Base-by-base conservation (phyloP, 345 rosid species). In the Gossypium raimondii region DNA sequence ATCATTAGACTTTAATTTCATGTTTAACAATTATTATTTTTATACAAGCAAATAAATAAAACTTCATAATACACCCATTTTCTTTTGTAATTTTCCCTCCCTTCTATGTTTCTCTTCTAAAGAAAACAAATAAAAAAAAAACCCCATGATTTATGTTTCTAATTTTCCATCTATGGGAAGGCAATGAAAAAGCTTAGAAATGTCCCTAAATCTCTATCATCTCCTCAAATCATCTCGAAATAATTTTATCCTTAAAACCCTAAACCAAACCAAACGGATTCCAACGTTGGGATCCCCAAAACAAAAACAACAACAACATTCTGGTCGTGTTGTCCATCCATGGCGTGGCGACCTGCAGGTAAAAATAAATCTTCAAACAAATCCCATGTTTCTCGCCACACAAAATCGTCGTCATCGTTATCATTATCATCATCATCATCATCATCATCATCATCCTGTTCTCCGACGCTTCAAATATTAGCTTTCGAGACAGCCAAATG, bases 401-500 rank as follows among this genome's bases (percentile, higher is more conserved):
- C 72, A 59, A 71, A 66, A 43, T 17, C 79, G 20, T 10, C 81
- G 53, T 48, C n/a, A n/a, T n/a, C 77, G 0, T 34, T 7, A 34
- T 34, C 41, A 1, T 34, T 34, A 34, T 4, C 41, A 4, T 34
- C 1, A 34, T 34, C 41, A 34, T 34, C 38, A 34, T 34, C 38
- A 34, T 29, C 38, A 29, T 29, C 34, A 29, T 4, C 38, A 34
- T 34, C 41, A 3, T 13, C 78, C n/a, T 8, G 79, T 59, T 48
- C 78, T 3, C 52, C 58, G 3, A 47, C 48, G 67, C 87, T 88
- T 22, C 81, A 79, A 11, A 86, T 86, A 76, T 84, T 88, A 41
- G 78, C 86, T 9, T 85, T 86, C 67, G 88, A 88, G 17, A 70
- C 86, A 2, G 87, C 92, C 62, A 86, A 76, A 64, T 70, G 85